Percentiles rank a stretch among this genome's conserved stretches.
Evolutionary conservation across 2,329 filamentous ascomycete genomes (phyloP).

Genomic region (Aspergillus amoenus): DNA sequence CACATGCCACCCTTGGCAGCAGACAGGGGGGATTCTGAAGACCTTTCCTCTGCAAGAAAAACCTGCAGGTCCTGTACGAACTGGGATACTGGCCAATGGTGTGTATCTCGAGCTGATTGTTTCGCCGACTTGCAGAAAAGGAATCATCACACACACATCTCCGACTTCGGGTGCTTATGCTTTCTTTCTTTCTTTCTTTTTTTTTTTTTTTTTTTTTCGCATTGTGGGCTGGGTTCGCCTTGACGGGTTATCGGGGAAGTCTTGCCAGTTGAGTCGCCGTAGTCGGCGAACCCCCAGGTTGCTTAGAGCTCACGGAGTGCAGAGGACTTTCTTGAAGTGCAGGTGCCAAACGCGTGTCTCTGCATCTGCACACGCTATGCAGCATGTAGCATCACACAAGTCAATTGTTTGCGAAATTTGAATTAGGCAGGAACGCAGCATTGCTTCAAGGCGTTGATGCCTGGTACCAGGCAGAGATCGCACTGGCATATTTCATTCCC

Average conservation of each 20-base stretch:
- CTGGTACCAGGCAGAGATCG: not conserved
- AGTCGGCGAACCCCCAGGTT: not conserved
- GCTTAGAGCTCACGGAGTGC: not conserved
- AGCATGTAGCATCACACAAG: not conserved
- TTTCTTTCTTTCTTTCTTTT: not conserved
- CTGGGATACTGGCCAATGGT: not conserved
- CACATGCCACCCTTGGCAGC: not conserved
- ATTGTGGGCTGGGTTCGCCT: not conserved
- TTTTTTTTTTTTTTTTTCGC: not conserved
- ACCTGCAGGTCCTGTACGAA: constrained; percentile 1
- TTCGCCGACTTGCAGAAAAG: not conserved
- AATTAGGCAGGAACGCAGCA: not conserved
- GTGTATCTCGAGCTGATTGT: not conserved
- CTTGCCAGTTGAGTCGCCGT: not conserved
- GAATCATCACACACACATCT: not conserved
- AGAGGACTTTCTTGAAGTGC: not conserved
- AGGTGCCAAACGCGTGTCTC: not conserved
- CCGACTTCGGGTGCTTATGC: not conserved
- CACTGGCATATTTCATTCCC: not conserved
- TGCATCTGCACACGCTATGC: not conserved
- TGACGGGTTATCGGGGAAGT: not conserved
- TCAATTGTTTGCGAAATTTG: not conserved
- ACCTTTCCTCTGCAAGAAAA: not conserved
- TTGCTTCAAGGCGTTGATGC: not conserved
- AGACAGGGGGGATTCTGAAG: not conserved